Evolutionary conservation across 2,329 filamentous ascomycete genomes (phyloP).

Genomic region (Fusarium udum): DNA sequence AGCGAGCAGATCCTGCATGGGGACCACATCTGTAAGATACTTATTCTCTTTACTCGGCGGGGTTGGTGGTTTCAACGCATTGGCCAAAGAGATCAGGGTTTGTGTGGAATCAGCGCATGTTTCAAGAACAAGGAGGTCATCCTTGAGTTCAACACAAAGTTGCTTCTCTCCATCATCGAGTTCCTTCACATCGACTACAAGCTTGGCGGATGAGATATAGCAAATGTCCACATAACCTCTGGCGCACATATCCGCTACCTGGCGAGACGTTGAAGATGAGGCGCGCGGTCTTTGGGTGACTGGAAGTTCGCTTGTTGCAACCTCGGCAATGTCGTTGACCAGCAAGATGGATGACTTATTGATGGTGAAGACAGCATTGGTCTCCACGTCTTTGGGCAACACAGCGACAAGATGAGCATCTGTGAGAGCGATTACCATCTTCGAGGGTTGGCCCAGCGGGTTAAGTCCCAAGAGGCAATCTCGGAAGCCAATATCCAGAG

Average conservation of each 20-base stretch:
- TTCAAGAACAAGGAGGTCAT: conserved; percentile 89
- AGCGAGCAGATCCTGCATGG: conserved; percentile 86
- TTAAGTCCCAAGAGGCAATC: conserved; percentile 89
- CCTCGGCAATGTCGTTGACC: conserved; percentile 74
- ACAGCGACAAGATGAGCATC: conserved; percentile 77
- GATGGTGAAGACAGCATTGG: conserved; percentile 72
- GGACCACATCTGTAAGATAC: conserved; percentile 87
- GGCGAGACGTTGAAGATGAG: conserved; percentile 54
- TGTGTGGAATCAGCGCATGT: conserved; percentile 97
- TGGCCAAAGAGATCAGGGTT: conserved; percentile 82
- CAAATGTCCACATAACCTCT: conserved; percentile 87
- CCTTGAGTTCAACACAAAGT: conserved; percentile 82
- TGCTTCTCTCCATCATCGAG: conserved; percentile 67
- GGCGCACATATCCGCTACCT: conserved; percentile 66
- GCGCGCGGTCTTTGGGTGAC: conserved; percentile 40
- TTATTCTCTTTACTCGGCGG: conserved; percentile 84
- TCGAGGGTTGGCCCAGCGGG: conserved; percentile 78
- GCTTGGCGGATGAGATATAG: conserved; percentile 83
- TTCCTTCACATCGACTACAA: conserved; percentile 68
- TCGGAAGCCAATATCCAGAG: conserved; percentile 77
- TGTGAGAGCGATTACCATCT: conserved; percentile 80
- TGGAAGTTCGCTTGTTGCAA: conserved; percentile 17
- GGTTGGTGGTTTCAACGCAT: conserved; percentile 82
- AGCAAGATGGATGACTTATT: conserved; percentile 85
- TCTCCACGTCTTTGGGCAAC: conserved; percentile 71